Percentiles rank a stretch among this genome's conserved stretches.
Conservation (phyloP, 495 filamentous ascomycete species). For the Annulohypoxylon stygium region DNA sequence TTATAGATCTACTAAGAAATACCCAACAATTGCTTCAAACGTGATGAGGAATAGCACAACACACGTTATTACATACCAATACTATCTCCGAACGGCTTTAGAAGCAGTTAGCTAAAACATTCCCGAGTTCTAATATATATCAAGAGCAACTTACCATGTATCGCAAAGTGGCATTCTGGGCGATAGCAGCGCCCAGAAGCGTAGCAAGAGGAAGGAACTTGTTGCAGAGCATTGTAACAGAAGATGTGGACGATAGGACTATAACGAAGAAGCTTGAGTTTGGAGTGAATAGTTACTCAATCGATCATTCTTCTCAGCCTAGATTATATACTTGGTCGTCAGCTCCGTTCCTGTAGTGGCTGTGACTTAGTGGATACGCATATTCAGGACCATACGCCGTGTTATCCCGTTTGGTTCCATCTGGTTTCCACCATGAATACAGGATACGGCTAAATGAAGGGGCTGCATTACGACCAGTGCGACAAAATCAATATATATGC, state of each 20-base stretch:
- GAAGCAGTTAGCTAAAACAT: neutral
- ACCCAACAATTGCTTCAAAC: neutral
- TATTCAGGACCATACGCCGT: constrained; percentile 1
- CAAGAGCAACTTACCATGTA: constrained; percentile 52
- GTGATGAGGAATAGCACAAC: neutral
- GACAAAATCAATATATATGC: constrained; percentile 19
- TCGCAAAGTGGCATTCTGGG: constrained; percentile 51
- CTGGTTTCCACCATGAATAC: constrained; percentile 18
- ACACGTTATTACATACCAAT: constrained; percentile 43
- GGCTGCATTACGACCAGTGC: neutral
- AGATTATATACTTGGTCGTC: constrained; percentile 34
- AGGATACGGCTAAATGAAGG: constrained; percentile 41
- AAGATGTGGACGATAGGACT: neutral
- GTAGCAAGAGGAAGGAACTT: constrained; percentile 41
- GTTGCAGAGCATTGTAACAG: constrained; percentile 43
- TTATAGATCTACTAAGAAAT: neutral
- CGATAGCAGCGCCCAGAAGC: constrained; percentile 42
- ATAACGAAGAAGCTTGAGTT: neutral
- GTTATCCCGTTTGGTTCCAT: neutral
- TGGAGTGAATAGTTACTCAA: neutral
- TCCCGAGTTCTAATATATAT: neutral
- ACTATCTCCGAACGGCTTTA: constrained; percentile 61
- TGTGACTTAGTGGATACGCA: neutral
- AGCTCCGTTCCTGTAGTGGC: neutral
- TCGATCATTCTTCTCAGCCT: neutral